Evolutionary conservation across 1,284 basidiomycete species (phyloP).

Genomic region (Tilletia caries): DNA sequence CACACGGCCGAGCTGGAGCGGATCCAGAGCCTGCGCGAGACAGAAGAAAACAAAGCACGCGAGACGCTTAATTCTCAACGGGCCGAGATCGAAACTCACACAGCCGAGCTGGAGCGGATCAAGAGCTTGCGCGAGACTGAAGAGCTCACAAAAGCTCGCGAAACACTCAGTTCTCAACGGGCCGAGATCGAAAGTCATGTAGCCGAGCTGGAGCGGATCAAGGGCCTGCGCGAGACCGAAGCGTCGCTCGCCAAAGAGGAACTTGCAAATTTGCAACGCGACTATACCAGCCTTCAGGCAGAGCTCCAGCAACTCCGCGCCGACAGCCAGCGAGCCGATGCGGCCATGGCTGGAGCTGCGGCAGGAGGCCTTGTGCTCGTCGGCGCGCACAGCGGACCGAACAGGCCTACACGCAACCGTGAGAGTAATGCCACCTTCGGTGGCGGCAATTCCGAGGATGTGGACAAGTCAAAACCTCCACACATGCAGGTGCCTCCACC

Average conservation of each 20-base stretch:
- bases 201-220: slow-evolving; percentile 68
- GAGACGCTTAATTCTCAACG: no score
- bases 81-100: slow-evolving; percentile 74
- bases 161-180: no score
- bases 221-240: slow-evolving; percentile 84
- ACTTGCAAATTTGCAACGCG: slow-evolving; percentile 79
- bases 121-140: slow-evolving; percentile 87
- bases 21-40: slow-evolving; percentile 81
- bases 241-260: slow-evolving; percentile 83
- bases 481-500: slow-evolving; percentile 42
- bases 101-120: slow-evolving; percentile 67
- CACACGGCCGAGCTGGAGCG: slow-evolving; percentile 67
- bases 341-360: no score
- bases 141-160: no score
- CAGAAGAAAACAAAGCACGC: slow-evolving; percentile 63
- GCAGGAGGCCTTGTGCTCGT: slow-evolving; percentile 28
- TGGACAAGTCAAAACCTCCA: slow-evolving; percentile 40
- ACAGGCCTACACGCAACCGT: slow-evolving; percentile 22
- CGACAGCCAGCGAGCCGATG: slow-evolving; percentile 55
- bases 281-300: slow-evolving; percentile 84
- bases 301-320: slow-evolving; percentile 70
- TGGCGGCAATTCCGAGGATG: slow-evolving; percentile 25
- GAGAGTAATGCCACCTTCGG: slow-evolving; percentile 39
- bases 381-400: slow-evolving; percentile 18
- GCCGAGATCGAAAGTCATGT: slow-evolving; percentile 64